Base-by-base conservation (phyloP, 2,329 filamentous ascomycete species). In the Colletotrichum sp. region DNA sequence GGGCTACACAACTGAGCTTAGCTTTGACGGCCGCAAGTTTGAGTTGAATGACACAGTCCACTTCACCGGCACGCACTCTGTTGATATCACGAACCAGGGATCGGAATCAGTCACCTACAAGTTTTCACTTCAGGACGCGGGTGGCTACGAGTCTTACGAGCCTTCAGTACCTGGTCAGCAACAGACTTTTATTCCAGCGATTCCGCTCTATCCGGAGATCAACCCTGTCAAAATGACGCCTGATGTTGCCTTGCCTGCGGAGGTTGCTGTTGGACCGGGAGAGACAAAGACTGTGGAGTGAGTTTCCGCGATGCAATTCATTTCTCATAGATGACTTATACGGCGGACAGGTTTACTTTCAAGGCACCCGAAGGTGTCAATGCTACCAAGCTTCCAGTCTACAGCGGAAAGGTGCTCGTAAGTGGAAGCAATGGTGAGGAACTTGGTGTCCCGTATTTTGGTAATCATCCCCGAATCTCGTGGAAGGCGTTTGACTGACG, bases 1-100 rank as follows among this genome's bases (percentile, higher is more conserved):
- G 10, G 82, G 85, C 32, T 84, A 86, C 49, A 84, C 82, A 5
- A 85, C 84, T 1, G 70, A 81, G 36, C 78, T 88, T 39, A 82
- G 81, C 36, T 87, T 85, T 10, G 84, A 85, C 28, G 68, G 68
- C 1, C 55, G 68, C 10, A 85, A 86, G 15, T 86, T 90, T 63
- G 83, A 87, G 13, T 84, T 90, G 71, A 88, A 87, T 59, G 89
- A 90, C 74, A 89, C 87, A 1, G 82, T 85, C 55, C 77, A 87
- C 69, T 88, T 90, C 75, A 78, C 77, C 9, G 77, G 82, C 7
- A 76, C 75, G 16, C 86, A 85, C 83, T 39, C 75, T 2, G 80
- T 85, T 16, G 78, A 81, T 39, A 84, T 91, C 67, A 86, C 83
- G 49, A 90, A 91, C 78, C 82, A 80, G 15, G 88, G 83, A 16